These are phyloP conservation scores for Capillidium rhysosporum DNA, from an alignment of 371 early-diverging fungal species.

Conservation along the genomic window DNA sequence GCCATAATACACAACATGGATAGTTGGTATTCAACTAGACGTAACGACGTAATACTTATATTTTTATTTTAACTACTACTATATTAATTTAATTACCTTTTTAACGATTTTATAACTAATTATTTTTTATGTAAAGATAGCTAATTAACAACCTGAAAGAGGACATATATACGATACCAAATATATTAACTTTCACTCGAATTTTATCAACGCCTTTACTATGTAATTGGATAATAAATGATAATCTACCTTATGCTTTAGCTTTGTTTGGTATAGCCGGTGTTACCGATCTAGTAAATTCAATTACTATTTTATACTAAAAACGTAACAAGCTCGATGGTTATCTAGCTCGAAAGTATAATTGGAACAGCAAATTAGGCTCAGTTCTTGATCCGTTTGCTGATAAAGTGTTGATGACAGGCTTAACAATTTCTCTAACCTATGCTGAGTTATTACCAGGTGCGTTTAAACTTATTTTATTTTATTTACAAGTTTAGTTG, in stretches of 20 bases:
- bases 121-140: no score
- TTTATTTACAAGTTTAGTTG: no score
- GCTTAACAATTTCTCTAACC: constrained; percentile 60
- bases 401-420: constrained; percentile 88
- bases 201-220: constrained; percentile 60
- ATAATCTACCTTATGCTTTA: constrained; percentile 43
- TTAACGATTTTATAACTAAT: no score
- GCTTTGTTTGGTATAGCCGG: constrained; percentile 57
- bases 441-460: constrained; percentile 56
- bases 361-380: constrained; percentile 70
- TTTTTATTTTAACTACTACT: no score
- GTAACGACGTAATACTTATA: no score
- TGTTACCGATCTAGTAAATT: constrained; percentile 56
- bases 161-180: constrained; percentile 78
- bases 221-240: constrained; percentile 64
- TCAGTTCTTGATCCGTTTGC: constrained; percentile 91
- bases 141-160: constrained; percentile 18
- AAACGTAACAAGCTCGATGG: constrained; percentile 51
- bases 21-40: no score
- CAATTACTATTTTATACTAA: background rate
- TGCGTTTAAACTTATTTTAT: constrained; percentile 19
- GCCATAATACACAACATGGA: no score
- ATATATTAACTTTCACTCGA: constrained; percentile 64
- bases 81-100: no score
- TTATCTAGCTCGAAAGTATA: constrained; percentile 70